Evolutionary conservation across 2,329 filamentous ascomycete species (phyloP), one percentile per base, ranked within the genome.

Genomic region (Onygena corvina): DNA sequence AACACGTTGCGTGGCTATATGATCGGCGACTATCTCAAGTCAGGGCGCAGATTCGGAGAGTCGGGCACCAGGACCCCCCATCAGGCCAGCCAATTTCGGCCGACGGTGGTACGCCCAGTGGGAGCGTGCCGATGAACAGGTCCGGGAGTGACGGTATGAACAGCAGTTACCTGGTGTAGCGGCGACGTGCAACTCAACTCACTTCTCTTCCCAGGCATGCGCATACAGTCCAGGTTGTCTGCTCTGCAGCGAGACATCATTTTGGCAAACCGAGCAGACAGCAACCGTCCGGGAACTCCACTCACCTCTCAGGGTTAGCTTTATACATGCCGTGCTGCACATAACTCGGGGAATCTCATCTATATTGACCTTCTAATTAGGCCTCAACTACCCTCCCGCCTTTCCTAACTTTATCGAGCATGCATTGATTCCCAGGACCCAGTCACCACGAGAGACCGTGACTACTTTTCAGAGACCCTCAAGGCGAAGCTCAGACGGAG

Each of bases 1-100:
- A 94, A 63, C 88, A 98, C 67, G 88, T 88, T 54, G 88, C 87
- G 65, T 94, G 88, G 77, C 77, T 96, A 4, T 94, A 92, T 61
- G 89, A 96, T 63, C 77, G 86, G 47, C 87, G 96, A 68, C 77
- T 93, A 23, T 85, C 86, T 0, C 87, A 95, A 63, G 86, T 96
- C 44, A 80, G 86, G 56, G 88, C 85, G 16, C 88, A 95, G 68
- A 87, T 96, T 72, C 80, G 85, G 53, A 92, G 83, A 53, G 68
- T 71, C 6, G 66, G 62, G 33, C 65, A 60, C 27, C 64, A 64
- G 6, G 65, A 69, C 23, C 69, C 69, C 11, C 63, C 57, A 23
- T 64, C 67, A 4, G 2, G 65, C 63, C 42, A 46, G 21, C 2
- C 46, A 6, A 72, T 71, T 6, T 59, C 65, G 4, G 65, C 69